Base-by-base conservation (phyloP, 106 monocot species). In the Dendrobium catenatum region DNA sequence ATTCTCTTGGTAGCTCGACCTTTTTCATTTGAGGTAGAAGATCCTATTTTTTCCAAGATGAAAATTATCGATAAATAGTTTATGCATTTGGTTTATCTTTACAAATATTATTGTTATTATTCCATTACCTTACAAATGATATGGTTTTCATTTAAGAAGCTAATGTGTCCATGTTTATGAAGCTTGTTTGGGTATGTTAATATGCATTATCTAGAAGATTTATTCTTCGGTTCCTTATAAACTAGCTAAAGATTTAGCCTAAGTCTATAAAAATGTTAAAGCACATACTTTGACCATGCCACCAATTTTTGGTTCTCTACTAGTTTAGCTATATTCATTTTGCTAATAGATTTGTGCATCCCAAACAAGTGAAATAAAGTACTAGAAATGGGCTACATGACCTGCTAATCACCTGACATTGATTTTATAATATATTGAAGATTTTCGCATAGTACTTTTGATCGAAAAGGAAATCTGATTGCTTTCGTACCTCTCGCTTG, bases 11-110 rank as follows among this genome's bases (percentile, higher is more conserved):
- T 18, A 74, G 6, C 13, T 22, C 41, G 44, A 5, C 42, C 15
- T 43, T 74, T 74, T 19, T 74, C 42, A 20, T 74, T 74, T 74
- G 43, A 74, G 70, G 70, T 70, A 70, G 68, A 31, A 70, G 70
- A 70, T 33, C 17, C 5, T 33, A 37, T 70, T 19, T 70, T 33
- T 11, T 16, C 37, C 11, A 6, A 70, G 33, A 33, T 70, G 37
- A 70, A 37, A 70, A 70, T 33, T 68, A 20, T 11, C 19, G 37
- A 37, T 37, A 37, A 37, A 51, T 66, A 24, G 22, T 10, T 10
- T 24, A 15, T 40, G 70, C 4, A 2, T 40, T 37, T 70, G 4
- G 8, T 61, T 61, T 22, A n/a, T 61, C 6, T 61, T 61, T 22
- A n/a, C 61, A 22, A 61, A 22, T 22, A 22, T 70, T 15, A 16